phyloP scores from a whole-genome alignment of 73 alveolate species.

The Uronychia setigera region DNA sequence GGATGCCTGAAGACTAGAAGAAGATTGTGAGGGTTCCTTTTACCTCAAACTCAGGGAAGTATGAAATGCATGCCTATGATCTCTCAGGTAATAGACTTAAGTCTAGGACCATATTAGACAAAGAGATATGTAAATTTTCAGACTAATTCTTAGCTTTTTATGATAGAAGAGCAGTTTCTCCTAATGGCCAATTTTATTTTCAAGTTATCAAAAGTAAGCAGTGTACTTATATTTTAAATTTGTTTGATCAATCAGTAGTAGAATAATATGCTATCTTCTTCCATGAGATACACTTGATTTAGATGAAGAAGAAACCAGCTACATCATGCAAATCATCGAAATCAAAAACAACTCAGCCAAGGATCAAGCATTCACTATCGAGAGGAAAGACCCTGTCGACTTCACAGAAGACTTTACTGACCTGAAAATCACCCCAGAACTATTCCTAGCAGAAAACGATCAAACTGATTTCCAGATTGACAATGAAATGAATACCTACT shows the following conservation, averaged over 20 bases:
- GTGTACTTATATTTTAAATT: too few relatives aligned
- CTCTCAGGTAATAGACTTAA: neutral
- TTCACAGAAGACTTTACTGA: neutral
- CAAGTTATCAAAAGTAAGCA: too few relatives aligned
- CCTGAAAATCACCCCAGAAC: neutral
- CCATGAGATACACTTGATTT: too few relatives aligned
- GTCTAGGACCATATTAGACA: neutral
- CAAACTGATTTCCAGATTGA: neutral
- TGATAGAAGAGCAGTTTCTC: neutral
- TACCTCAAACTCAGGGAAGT: neutral
- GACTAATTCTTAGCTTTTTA: neutral
- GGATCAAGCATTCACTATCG: neutral
- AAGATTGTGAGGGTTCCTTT: neutral
- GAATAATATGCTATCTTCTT: too few relatives aligned
- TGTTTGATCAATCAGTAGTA: too few relatives aligned
- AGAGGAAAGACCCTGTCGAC: neutral
- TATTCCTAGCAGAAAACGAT: neutral
- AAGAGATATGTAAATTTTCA: neutral
- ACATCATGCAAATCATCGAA: neutral
- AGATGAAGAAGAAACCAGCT: neutral
- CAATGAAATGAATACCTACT: neutral
- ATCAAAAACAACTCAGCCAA: neutral
- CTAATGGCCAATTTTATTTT: neutral
- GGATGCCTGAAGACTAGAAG: constrained; percentile 1
- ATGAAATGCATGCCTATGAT: neutral